Evolutionary conservation across 1,284 basidiomycete species (phyloP), one percentile per base, ranked within the genome.

Genomic region (Taiwanofungus camphoratus): DNA sequence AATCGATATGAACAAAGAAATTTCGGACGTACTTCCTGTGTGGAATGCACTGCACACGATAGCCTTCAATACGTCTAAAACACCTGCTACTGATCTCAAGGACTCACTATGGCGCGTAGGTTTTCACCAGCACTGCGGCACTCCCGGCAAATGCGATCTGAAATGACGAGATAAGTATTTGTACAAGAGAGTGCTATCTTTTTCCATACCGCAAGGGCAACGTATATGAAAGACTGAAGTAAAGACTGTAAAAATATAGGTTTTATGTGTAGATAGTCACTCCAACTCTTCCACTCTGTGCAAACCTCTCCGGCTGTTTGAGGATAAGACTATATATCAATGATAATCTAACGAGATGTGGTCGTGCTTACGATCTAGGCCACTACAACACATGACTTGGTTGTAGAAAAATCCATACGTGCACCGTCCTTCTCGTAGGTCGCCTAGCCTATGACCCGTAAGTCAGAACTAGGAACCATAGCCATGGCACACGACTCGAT

Each of bases 221-320:
- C 74, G 54, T 85, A 87, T 23, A 82, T 68, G 46, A 72, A 69
- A 5, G 78, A 71, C 54, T 86, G 82, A 13, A 85, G 57, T 3
- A 84, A 55, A 3, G 81, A 81, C 52, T 76, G 73, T 3, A 65
- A 73, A 42, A 82, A 70, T 41, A 82, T 76, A 30, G 70, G 74
- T 39, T 58, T 57, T 27, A 85, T 63, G 20, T 70, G 58, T 34
- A 82, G 64, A 51, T 69, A 77, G 54, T 77, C 65, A 50, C 79
- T 78, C 82, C 82, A 88, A 9, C 76, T 76, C 47, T 73, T 61
- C 85, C 86, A 89, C 40, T 82, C 78, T 32, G 62, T 64, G 58
- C 86, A 89, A n/a, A 76, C 56, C 54, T 87, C 82, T 22, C 82
- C 79, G 38, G 82, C 84, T 87, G 75, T 78, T 82, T 52, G 22